Base-by-base conservation (phyloP, 2,329 filamentous ascomycete genomes). In the Sporothrix schenckii region DNA sequence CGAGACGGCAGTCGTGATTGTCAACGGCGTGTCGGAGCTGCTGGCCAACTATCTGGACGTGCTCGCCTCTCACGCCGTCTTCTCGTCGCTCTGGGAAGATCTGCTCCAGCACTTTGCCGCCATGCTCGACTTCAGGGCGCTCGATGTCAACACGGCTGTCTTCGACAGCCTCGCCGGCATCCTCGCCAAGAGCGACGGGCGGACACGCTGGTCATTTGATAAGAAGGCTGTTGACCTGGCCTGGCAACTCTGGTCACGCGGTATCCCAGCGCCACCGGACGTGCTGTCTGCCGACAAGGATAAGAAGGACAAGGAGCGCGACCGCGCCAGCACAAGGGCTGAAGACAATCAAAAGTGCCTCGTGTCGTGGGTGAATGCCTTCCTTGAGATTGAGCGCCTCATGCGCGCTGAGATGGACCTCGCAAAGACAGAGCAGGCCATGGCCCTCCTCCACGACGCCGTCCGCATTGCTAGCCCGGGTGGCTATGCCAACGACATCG, bases 301-400 rank as follows among this genome's bases (percentile, higher is more conserved):
- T 3, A 21, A 21, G 14, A 44, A 58, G 16, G 24, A 30, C 5
- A 21, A 21, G 1, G 52, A 11, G 3, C 52, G 69, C n/a, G 24
- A 67, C 9, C 30, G 47, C 5, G 85, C 52, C 44, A 84, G 83
- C 66, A 79, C 83, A 0, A 80, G 80, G 2, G 85, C 82, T 0
- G 80, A 81, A 2, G 86, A 91, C 72, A 96, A 95, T 74, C 92
- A 97, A 77, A 89, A 90, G 70, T 93, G 92, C 13, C 86, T 94
- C n/a, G 82, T 92, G 41, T 91, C 93, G n/a, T 97, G 97, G 80
- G 87, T 95, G 0, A 86, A 89, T 27, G 86, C 91, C 1, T 86
- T 95, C 53, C 84, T 88, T 70, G 90, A 95, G 75, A 85, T 98
- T 0, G 97, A 97, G 76, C 86, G 88, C 0, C 85, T 97, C 5